Base-by-base conservation (phyloP, 1,284 basidiomycete genomes). In the Anthracocystis setariae region DNA sequence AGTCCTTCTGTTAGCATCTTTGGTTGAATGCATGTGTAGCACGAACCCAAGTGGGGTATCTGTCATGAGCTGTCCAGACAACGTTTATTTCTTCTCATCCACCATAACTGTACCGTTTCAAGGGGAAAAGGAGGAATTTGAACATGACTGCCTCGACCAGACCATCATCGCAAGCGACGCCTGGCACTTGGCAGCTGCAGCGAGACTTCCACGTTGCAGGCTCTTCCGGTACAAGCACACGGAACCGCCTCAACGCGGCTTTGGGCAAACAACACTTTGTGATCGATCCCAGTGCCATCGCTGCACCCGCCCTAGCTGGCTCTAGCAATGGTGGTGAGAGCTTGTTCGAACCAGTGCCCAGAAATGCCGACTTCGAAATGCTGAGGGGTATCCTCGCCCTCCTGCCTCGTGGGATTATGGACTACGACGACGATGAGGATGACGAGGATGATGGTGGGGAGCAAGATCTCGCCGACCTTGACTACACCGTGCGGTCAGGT, bases 341-440 rank as follows among this genome's bases (percentile, higher is more conserved):
- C 17, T 42, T 64, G 7, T 77, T 78, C 33, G 76, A 71, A n/a
- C 62, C 64, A 4, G 67, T 75, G 0, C 71, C 74, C 0, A 57
- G 76, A 25, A 76, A 76, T 44, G 49, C 62, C 5, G 46, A 54
- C 12, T 76, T 71, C 35, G 64, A 61, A 5, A 55, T 64, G 13
- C 60, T 71, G n/a, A 57, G 46, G n/a, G 74, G 74, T n/a, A 78
- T 78, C 49, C 58, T 76, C 4, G 71, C 74, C 1, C 52, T 69
- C 3, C 62, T 78, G 0, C 74, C 76, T 8, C 18, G 44, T 20
- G 52, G 44, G 9, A 29, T 59, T 23, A 20, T 62, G 3, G 46
- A 37, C 9, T 50, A 56, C 5, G 46, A 37, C 9, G 54, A 56
- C 10, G 45, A 29, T n/a, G 37, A 58, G 1, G 18, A 60, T 8